Percentiles rank a stretch among this genome's conserved stretches.
These are phyloP conservation scores for Crotalaria pallida DNA, from an alignment of 306 rosid species.

Conservation along the genomic window DNA sequence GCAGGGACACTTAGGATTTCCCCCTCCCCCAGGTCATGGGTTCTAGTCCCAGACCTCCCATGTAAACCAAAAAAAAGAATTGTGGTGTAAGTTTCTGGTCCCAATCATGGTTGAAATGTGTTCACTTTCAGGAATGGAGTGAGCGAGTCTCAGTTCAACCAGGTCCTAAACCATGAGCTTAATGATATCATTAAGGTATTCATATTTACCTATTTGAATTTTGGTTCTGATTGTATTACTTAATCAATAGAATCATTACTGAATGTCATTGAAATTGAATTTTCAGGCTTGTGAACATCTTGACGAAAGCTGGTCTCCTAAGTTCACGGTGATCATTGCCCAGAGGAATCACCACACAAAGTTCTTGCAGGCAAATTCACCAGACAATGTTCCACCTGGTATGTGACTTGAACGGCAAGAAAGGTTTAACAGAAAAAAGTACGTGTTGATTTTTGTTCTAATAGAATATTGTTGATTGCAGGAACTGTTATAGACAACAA, in stretches of 20 bases:
- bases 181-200: constrained; percentile 32
- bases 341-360: constrained; percentile 39
- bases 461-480: not conserved
- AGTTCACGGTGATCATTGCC: constrained; percentile 36
- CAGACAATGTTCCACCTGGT: constrained; percentile 36
- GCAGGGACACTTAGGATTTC: no score
- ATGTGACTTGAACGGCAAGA: not conserved
- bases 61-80: no score
- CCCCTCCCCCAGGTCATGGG: no score
- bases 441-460: not conserved
- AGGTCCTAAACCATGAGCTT: constrained; percentile 32
- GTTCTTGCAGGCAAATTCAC: constrained; percentile 21
- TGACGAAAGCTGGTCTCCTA: constrained; percentile 31
- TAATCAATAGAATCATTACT: not conserved
- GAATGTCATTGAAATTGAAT: not conserved
- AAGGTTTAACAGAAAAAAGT: not conserved
- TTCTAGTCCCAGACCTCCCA: no score
- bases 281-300: constrained; percentile 32
- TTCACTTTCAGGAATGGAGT: constrained; percentile 37
- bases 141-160: constrained; percentile 41
- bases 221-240: not conserved
- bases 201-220: not conserved
- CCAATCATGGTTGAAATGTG: not conserved
- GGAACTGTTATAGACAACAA: constrained; percentile 35
- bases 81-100: not conserved